Base-by-base conservation (phyloP, 139 green algal genomes). In the Micromonas pusilla region DNA sequence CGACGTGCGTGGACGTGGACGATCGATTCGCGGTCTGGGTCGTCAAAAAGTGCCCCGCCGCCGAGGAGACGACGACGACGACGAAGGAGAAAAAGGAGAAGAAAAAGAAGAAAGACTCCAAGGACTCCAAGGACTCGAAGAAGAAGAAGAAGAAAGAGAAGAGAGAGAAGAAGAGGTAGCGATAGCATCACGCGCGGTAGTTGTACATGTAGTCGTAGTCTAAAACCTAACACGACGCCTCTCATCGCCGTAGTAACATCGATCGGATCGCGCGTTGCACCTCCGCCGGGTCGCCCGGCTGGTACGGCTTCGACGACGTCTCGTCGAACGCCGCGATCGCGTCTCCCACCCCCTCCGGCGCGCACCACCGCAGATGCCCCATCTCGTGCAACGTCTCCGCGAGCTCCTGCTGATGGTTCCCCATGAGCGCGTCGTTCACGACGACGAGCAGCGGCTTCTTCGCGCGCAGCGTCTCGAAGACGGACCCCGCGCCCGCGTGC, bases 361-460 rank as follows among this genome's bases (percentile, higher is more conserved):
- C 65, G 65, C 65, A 72, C 65, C 65, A 72, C 21, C 65, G n/a
- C 30, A 72, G 33, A 45, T 33, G 33, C 30, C 65, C 65, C 32
- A 25, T 25, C 26, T 72, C 30, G 13, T n/a, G 34, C 26, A 75
- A 26, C 37, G 26, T 26, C 38, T 75, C 68, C 57, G 73, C 73
- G 13, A 71, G 62, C 34, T 72, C 83, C 3, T 38, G 19, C 79
- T 86, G 83, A 63, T 86, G 83, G 66, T 86, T 86, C 63, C 84
- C 83, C 83, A 86, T 86, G 23, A 86, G 76, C 28, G 45, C 52
- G 13, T 82, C 83, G 57, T 86, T 86, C 16, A 82, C 83, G 9
- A 86, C 83, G n/a, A 86, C 83, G 26, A 86, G 57, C 26, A 84
- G 74, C 21, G 74, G 79, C 25, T 72, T 71, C 2, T 45, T 72